These are phyloP conservation scores for Silene vulgaris DNA, from an alignment of 179 eudicot genomes.

Conservation along the genomic window DNA sequence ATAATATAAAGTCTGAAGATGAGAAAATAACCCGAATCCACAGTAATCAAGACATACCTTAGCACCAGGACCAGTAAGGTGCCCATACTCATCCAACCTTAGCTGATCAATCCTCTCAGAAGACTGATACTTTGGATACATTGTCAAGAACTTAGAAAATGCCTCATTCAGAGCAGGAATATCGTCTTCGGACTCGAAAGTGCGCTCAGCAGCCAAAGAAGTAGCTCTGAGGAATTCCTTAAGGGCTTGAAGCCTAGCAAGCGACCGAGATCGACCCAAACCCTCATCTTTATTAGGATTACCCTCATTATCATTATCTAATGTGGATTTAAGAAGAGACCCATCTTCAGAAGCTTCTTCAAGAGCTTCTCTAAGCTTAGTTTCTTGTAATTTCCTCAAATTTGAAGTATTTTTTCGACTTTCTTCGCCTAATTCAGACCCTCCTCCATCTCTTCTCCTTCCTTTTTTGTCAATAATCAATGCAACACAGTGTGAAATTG, in stretches of 20 bases:
- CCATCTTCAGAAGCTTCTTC: conserved; percentile 99
- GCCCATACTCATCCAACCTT: conserved; percentile 73
- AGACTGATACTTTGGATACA: conserved; percentile 91
- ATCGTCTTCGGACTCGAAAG: conserved; percentile 58
- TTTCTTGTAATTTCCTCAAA: conserved; percentile 68
- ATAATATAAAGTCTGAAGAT: conserved; percentile 73
- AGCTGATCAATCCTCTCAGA: conserved; percentile 89
- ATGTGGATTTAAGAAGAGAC: conserved; percentile 60
- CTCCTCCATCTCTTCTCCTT: conserved; percentile 58
- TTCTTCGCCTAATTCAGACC: conserved; percentile 43
- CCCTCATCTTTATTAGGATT: conserved; percentile 55
- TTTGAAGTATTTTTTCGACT: conserved; percentile 51
- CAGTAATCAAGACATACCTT: conserved; percentile 97
- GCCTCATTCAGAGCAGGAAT: conserved; percentile 75
- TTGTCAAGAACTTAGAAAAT: conserved; percentile 70
- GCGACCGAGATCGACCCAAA: conserved; percentile 75
- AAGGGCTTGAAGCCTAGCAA: conserved; percentile 73
- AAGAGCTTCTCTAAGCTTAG: conserved; percentile 87
- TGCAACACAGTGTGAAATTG: conserved; percentile 82
- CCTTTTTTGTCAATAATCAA: conserved; percentile 73
- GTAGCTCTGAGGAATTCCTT: conserved; percentile 87
- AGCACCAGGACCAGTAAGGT: conserved; percentile 52
- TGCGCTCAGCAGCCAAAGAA: conserved; percentile 83
- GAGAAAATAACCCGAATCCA: conserved; percentile 95
- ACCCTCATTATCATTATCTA: conserved; percentile 52